Evolutionary conservation across 2,329 filamentous ascomycete species (phyloP).

Genomic region (Xylariales sp.): DNA sequence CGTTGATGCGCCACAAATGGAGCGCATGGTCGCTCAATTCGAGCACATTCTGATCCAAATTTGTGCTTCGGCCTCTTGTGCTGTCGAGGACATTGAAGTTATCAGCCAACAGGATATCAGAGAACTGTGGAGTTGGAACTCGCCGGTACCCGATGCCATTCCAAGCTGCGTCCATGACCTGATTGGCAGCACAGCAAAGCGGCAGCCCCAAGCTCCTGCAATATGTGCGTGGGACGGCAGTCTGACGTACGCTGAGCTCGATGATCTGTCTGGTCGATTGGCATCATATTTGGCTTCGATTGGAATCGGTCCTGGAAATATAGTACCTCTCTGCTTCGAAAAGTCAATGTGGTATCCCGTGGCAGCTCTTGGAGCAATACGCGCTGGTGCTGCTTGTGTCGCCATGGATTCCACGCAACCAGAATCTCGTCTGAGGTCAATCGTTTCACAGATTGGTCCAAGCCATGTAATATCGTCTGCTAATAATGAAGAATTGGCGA

Average conservation of each 20-base stretch:
- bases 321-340: slow-evolving; percentile 10
- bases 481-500: neutral
- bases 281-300: neutral
- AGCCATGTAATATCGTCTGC: neutral
- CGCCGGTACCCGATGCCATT: neutral
- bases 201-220: neutral
- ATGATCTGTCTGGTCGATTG: slow-evolving; percentile 12
- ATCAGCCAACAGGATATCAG: neutral
- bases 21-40: neutral
- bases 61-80: neutral
- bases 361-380: slow-evolving; percentile 7
- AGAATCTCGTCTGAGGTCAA: neutral
- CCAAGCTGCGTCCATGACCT: neutral
- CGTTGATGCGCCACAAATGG: neutral
- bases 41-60: neutral
- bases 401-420: slow-evolving; percentile 24
- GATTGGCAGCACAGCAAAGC: neutral
- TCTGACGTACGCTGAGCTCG: slow-evolving; percentile 16
- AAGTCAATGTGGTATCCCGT: slow-evolving; percentile 10
- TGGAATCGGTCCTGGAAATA: slow-evolving; percentile 5
- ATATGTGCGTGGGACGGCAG: slow-evolving; percentile 10
- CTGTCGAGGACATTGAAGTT: neutral
- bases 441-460: neutral
- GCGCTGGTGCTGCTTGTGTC: neutral
- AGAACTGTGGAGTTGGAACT: neutral